Percentiles rank a stretch among this genome's conserved stretches.
Conservation (phyloP, 2,329 filamentous ascomycete genomes). For the Eutypella sp. region DNA sequence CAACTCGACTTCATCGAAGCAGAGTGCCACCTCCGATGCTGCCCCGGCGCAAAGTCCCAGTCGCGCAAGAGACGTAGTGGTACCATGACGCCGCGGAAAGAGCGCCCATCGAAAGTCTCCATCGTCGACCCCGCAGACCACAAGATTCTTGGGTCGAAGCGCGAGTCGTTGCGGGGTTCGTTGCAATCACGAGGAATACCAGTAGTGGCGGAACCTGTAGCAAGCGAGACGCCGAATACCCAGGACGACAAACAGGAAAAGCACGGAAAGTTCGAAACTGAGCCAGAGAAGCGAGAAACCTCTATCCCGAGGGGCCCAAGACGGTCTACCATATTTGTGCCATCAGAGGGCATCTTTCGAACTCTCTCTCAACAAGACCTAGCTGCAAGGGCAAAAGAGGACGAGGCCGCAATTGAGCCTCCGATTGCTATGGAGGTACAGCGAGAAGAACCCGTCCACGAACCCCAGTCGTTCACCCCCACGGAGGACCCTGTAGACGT, state of each 20-base stretch:
- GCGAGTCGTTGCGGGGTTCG: conserved; percentile 12
- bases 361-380: conserved; percentile 53
- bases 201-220: conserved; percentile 14
- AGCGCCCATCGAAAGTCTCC: conserved; percentile 28
- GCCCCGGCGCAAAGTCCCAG: conserved; percentile 48
- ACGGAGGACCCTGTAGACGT: too few species aligned
- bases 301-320: conserved; percentile 32
- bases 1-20: conserved; percentile 71
- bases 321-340: conserved; percentile 53
- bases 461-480: too few species aligned
- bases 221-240: conserved; percentile 11
- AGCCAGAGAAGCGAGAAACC: conserved; percentile 15
- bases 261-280: not conserved
- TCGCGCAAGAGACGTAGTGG: conserved; percentile 28
- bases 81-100: conserved; percentile 27
- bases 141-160: conserved; percentile 36
- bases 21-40: conserved; percentile 66
- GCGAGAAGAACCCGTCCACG: too few species aligned
- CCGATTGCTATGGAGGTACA: too few species aligned
- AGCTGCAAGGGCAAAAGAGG: conserved; percentile 34
- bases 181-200: conserved; percentile 25
- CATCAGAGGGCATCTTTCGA: conserved; percentile 59
- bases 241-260: conserved; percentile 2
- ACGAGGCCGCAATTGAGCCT: conserved; percentile 26
- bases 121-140: conserved; percentile 38